A percentile compares a stretch with the other conserved stretches of the same genome.
Conservation (phyloP, 2,329 filamentous ascomycete species). For the Exserohilum turcica region DNA sequence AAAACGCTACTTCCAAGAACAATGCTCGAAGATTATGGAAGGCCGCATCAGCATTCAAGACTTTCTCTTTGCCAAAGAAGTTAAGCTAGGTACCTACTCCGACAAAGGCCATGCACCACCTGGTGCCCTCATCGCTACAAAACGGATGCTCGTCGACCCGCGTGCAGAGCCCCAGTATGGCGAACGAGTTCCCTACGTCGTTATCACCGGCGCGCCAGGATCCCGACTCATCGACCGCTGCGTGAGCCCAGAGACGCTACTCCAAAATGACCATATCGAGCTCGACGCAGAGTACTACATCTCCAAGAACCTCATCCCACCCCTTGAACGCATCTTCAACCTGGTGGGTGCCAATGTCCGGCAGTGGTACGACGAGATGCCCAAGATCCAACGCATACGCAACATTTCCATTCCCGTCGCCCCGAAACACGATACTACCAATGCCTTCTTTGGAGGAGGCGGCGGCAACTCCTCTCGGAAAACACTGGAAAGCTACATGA, state of each 20-base stretch:
- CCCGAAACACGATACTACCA: slow-evolving; percentile 11
- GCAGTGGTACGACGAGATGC: slow-evolving; percentile 96
- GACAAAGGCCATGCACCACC: slow-evolving; percentile 80
- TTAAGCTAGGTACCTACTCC: slow-evolving; percentile 86
- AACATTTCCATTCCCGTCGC: slow-evolving; percentile 54
- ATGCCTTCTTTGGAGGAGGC: slow-evolving; percentile 20
- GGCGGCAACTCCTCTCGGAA: slow-evolving; percentile 53
- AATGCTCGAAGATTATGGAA: slow-evolving; percentile 91
- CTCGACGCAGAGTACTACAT: slow-evolving; percentile 98
- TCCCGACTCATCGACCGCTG: slow-evolving; percentile 86
- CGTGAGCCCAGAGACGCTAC: slow-evolving; percentile 81
- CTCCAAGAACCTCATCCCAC: slow-evolving; percentile 90
- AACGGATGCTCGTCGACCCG: slow-evolving; percentile 83
- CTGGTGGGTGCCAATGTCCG: slow-evolving; percentile 90
- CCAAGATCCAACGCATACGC: slow-evolving; percentile 79
- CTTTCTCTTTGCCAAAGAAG: slow-evolving; percentile 93
- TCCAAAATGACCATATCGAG: slow-evolving; percentile 75
- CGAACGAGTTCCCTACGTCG: slow-evolving; percentile 92
- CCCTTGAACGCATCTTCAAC: slow-evolving; percentile 94
- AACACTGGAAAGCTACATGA: slow-evolving; percentile 95
- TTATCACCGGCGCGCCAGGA: slow-evolving; percentile 84
- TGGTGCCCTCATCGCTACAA: slow-evolving; percentile 85
- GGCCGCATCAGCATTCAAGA: slow-evolving; percentile 89
- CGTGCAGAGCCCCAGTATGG: slow-evolving; percentile 91
- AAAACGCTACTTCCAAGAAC: slow-evolving; percentile 85